Base-by-base conservation (phyloP, 2,329 filamentous ascomycete genomes). In the Bipolaris sorokiniana region DNA sequence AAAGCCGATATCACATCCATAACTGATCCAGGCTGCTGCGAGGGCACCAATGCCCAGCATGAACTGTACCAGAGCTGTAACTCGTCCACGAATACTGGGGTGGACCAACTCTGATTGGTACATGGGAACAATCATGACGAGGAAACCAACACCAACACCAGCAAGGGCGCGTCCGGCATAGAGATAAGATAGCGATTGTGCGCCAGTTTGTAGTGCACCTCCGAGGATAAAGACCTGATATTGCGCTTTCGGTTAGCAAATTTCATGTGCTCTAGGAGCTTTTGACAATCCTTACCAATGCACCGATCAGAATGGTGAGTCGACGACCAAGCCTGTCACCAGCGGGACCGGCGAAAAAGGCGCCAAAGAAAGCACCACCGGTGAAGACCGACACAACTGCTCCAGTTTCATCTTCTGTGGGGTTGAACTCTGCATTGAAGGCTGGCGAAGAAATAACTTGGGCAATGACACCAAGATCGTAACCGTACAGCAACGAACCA, bases 41-140 rank as follows among this genome's bases (percentile, higher is more conserved):
- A 95, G 82, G 15, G 89, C 80, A 54, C 91, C 91, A 26, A 94
- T 84, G 1, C 90, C 90, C 49, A 94, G 74, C 90, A 93, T 93
- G 70, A 93, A 92, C 67, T 93, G 90, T 73, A 93, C 90, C 3
- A 94, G 80, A 28, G 86, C 84, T 0, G 90, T 92, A 31, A 95
- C 84, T 61, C 87, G 81, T 11, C 90, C 91, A 73, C 91, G 85
- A 67, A 94, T 94, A 56, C 83, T 84, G 1, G 91, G 91, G 71
- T 94, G 91, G 3, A 88, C 87, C 22, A 94, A 82, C 69, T 95
- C 91, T 20, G 89, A 90, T 71, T 93, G 90, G 72, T 92, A 94
- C 0, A 93, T 76, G 2, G 90, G 86, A 36, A 89, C 79, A 59
- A 88, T 85, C 85, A 88, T 88, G 62, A 82, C 82, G 7, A 88